Percentiles rank a stretch among this genome's conserved stretches.
These are phyloP conservation scores for Pelargonium myrrhifolium DNA, from an alignment of 441 rosid species.

Conservation along the genomic window DNA sequence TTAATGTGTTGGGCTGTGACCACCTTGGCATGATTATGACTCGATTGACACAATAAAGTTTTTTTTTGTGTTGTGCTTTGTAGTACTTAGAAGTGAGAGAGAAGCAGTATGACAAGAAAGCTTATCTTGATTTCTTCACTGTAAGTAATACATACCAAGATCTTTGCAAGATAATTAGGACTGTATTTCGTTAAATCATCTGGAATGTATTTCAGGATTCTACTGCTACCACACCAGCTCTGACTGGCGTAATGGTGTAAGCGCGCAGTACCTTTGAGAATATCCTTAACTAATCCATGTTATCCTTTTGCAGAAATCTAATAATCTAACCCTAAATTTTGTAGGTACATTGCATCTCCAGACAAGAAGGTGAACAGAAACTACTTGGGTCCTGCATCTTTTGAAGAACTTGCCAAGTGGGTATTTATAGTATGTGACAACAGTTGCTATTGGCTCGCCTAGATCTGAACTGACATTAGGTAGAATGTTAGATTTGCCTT, in stretches of 20 bases:
- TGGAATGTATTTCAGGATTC: slow-evolving; percentile 47
- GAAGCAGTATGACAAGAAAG: slow-evolving; percentile 89
- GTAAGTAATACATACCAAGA: slow-evolving; percentile 35
- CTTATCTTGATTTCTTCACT: slow-evolving; percentile 67
- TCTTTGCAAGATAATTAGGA: neutral
- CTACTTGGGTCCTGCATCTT: slow-evolving; percentile 69
- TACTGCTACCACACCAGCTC: slow-evolving; percentile 52
- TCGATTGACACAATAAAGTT: neutral
- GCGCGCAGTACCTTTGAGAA: slow-evolving; percentile 18
- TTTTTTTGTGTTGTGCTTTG: slow-evolving; percentile 4
- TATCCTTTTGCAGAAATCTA: neutral
- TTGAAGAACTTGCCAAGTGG: slow-evolving; percentile 70
- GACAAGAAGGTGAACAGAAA: slow-evolving; percentile 63
- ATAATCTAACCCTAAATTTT: neutral
- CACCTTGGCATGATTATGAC: too few species aligned
- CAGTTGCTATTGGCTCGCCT: too few species aligned
- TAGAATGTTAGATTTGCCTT: too few species aligned
- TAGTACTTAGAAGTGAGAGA: slow-evolving; percentile 85
- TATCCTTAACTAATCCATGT: neutral
- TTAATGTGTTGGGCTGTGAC: too few species aligned
- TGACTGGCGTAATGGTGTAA: slow-evolving; percentile 79
- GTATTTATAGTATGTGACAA: too few species aligned
- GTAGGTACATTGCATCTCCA: slow-evolving; percentile 70
- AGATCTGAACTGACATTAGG: too few species aligned
- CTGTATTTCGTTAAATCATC: slow-evolving; percentile 1